Base-by-base conservation (phyloP, 805 yeast genomes). In the Candida dendrica region DNA sequence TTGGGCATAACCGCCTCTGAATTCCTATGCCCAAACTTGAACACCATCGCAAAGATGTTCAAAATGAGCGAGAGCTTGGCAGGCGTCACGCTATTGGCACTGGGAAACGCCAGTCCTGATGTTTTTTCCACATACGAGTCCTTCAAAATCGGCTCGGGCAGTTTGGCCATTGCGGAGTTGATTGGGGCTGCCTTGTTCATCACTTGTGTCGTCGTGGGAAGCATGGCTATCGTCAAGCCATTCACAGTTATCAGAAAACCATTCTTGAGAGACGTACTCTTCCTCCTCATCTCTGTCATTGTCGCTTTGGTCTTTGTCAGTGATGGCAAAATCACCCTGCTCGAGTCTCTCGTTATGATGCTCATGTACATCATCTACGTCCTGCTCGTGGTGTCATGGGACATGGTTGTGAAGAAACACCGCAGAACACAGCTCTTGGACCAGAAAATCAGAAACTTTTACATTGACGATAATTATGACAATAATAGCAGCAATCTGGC, bases 51-150 rank as follows among this genome's bases (percentile, higher is more conserved):
- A 3, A 70, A 71, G 27, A 57, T 75, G 17, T 64, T 87, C 27
- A 72, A 77, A 13, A 63, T 91, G 48, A 77, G 90, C 31, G 95
- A 90, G 50, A 79, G 82, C 47, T 62, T 90, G 20, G 80, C 95
- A 5, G 98, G 98, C 0, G 77, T 91, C 48, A 91, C 98, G 0
- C 65, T 91, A 30, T 65, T 93, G 43, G 96, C 98, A 0, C 71
- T 91, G 47, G 98, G 97, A 0, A 91, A 91, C 60, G 95, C 96
- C 3, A 73, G 95, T 1, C 96, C 97, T 0, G 98, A 91, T 61
- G 79, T 91, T 9, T 74, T 89, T 29, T 75, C 91, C 31, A 89
- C 96, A 0, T 84, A 79, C 55, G 82, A 85, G 38, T 95, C 97
- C 3, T 77, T 93, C 77, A 72, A 73, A 32, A 64, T 77, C 1